Conservation (phyloP, 768 basidiomycete genomes). For the Aureoboletus auriporus region DNA sequence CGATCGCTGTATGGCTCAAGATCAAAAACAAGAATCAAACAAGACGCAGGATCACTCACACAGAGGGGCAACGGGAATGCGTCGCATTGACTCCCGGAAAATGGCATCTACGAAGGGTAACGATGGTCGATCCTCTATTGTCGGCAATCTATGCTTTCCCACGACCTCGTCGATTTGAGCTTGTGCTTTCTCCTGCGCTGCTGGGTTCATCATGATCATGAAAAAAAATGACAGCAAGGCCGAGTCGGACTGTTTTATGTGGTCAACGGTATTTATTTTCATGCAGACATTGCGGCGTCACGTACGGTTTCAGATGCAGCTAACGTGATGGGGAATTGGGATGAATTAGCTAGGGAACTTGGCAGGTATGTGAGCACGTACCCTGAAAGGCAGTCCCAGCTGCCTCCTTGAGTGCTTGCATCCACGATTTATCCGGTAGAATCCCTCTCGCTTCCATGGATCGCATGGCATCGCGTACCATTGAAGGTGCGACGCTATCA, state of each 20-base stretch:
- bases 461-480: conserved; percentile 2
- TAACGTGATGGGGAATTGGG: background rate
- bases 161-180: no score
- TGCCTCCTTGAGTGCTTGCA: conserved; percentile 1
- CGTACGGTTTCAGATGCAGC: conserved; percentile 4
- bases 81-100: conserved; percentile 24
- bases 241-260: background rate
- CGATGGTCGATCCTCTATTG: conserved; percentile 6
- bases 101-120: conserved; percentile 37
- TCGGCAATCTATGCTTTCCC: no score
- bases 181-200: no score
- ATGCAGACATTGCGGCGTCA: background rate
- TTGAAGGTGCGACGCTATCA: background rate
- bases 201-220: no score
- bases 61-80: background rate
- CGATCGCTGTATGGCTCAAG: conserved; percentile 4
- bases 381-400: background rate
- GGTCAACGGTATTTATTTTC: background rate
- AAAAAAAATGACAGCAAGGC: background rate
- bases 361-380: background rate
- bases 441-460: background rate
- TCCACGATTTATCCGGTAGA: background rate
- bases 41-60: background rate
- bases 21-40: background rate
- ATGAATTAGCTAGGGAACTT: no score